Percentiles rank a stretch among this genome's conserved stretches.
Evolutionary conservation across 495 filamentous ascomycete genomes (phyloP).

Genomic region (Penicillium cosmopolitanum): DNA sequence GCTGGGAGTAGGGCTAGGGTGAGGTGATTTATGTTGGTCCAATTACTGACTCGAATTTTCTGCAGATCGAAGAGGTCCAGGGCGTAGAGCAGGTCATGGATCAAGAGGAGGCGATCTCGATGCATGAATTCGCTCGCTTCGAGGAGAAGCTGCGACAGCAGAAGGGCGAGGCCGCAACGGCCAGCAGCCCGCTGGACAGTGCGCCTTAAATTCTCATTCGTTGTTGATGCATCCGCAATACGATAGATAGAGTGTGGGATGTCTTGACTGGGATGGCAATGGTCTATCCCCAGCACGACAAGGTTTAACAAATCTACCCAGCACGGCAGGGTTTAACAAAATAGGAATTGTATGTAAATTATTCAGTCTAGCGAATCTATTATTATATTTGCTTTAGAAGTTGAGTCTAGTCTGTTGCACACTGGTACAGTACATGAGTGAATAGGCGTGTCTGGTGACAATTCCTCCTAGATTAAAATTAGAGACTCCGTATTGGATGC

Average conservation of each 20-base stretch:
- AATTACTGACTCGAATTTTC: conserved; percentile 14
- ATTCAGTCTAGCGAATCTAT: too few relatives aligned
- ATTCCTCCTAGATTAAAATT: too few relatives aligned
- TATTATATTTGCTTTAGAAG: too few relatives aligned
- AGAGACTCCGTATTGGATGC: too few relatives aligned
- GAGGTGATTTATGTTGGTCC: conserved; percentile 16
- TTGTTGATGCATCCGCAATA: background rate
- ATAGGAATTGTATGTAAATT: too few relatives aligned
- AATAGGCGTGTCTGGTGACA: too few relatives aligned
- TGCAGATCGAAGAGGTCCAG: conserved; percentile 91
- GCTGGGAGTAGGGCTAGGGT: too few relatives aligned
- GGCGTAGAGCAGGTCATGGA: conserved; percentile 91
- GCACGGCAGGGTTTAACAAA: too few relatives aligned
- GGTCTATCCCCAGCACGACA: too few relatives aligned
- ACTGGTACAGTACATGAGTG: too few relatives aligned
- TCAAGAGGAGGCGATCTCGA: conserved; percentile 86
- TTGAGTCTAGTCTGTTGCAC: too few relatives aligned
- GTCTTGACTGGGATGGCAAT: background rate
- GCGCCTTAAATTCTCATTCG: conserved; percentile 38
- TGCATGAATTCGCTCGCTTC: conserved; percentile 91
- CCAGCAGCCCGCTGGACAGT: conserved; percentile 68
- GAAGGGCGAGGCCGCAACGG: conserved; percentile 60
- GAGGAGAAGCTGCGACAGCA: conserved; percentile 89
- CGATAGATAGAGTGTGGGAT: background rate
- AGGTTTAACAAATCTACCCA: too few relatives aligned